Evolutionary conservation across 192 early-diverging fungal species (phyloP), one percentile per base, ranked within the genome.

Genomic region (Podochytrium sp.): DNA sequence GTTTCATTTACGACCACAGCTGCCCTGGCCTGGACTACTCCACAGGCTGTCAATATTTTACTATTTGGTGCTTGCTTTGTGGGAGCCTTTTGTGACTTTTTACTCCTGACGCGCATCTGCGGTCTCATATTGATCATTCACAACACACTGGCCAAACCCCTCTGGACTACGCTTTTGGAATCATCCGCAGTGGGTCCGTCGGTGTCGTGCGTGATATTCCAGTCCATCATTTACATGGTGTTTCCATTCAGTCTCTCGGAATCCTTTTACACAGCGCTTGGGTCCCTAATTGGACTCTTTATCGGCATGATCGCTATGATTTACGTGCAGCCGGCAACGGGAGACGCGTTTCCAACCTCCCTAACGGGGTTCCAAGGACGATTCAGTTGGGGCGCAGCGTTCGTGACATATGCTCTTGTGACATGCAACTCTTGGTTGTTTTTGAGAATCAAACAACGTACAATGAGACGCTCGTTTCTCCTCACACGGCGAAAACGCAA

Each of bases 211-310:
- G 50, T 69, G 3, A 53, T 55, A 20, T 69, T 69, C 43, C 66
- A 69, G 51, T 51, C 66, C 3, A n/a, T 69, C 10, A 69, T 37
- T 55, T 69, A 55, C 5, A 69, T 69, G 66, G 35, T 38, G 10
- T 69, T 69, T 37, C 66, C 66, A 12, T n/a, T 53, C 16, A 20
- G 55, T 33, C 37, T 69, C 16, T 12, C 33, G 35, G 7, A 6
- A 14, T 51, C 66, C 4, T 38, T 55, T 37, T 27, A 34, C 18
- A 49, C 27, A 5, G 12, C 66, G 16, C 3, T 20, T 20, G 37
- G 0, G 33, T 69, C 50, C 0, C 16, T 69, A 4, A 5, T 55
- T 6, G 16, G 20, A 18, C 20, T 51, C 6, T n/a, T 55, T 30
- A 39, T 69, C 12, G 5, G 25, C 12, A 29, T 69, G 3, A 34